Percentiles rank a stretch among this genome's conserved stretches.
These are phyloP conservation scores for Hansfordia pulvinata DNA, from an alignment of 2,329 filamentous ascomycete species.

Conservation along the genomic window DNA sequence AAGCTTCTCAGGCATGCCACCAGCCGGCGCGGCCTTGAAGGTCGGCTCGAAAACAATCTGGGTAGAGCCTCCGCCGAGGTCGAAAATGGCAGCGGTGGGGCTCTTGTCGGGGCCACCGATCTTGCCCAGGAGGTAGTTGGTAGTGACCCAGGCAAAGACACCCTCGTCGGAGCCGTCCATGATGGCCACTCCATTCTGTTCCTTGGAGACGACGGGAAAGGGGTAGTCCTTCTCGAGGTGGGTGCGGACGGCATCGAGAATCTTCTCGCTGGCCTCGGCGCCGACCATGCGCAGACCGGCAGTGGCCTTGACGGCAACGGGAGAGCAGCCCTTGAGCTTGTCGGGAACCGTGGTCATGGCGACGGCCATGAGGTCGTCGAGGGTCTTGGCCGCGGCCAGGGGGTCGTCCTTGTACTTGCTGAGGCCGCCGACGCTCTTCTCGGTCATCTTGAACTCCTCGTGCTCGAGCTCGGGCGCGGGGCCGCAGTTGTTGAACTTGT, in stretches of 20 bases:
- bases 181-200: conserved; percentile 80
- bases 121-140: conserved; percentile 95
- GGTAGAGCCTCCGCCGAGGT: conserved; percentile 91
- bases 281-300: conserved; percentile 85
- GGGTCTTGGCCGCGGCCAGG: conserved; percentile 73
- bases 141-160: conserved; percentile 98
- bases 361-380: conserved; percentile 77
- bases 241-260: conserved; percentile 70
- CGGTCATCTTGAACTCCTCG: conserved; percentile 88
- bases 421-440: conserved; percentile 70
- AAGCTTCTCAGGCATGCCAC: conserved; percentile 76
- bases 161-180: conserved; percentile 98
- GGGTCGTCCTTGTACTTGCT: conserved; percentile 82
- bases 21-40: conserved; percentile 58
- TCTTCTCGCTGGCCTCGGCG: conserved; percentile 64
- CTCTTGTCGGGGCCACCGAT: conserved; percentile 86
- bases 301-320: conserved; percentile 94
- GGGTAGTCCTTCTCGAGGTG: conserved; percentile 83
- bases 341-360: conserved; percentile 78
- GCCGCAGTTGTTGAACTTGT: conserved; percentile 98
- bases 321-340: conserved; percentile 80
- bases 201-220: conserved; percentile 81
- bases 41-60: conserved; percentile 98
- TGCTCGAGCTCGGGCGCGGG: conserved; percentile 85
- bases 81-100: conserved; percentile 87